Percentiles rank a stretch among this genome's conserved stretches.
These are phyloP conservation scores for Ceratobasidium sp. DNA, from an alignment of 1,284 basidiomycete genomes.

Conservation along the genomic window DNA sequence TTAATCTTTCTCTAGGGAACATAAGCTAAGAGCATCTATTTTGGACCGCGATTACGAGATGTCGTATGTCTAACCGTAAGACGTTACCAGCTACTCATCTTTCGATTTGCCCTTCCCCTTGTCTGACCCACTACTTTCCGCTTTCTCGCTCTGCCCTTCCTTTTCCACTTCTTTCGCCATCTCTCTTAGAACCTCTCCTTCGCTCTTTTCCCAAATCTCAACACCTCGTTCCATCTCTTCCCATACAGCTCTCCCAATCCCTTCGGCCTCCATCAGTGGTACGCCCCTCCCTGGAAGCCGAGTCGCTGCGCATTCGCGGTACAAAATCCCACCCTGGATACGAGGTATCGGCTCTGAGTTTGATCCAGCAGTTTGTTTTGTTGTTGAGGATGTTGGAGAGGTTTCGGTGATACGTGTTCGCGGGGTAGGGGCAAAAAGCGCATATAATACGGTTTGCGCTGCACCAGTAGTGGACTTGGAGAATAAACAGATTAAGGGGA, in stretches of 20 bases:
- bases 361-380: slow-evolving; percentile 34
- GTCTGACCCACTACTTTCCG: slow-evolving; percentile 69
- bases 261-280: slow-evolving; percentile 65
- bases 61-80: background rate
- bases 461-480: slow-evolving; percentile 69
- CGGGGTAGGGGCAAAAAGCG: slow-evolving; percentile 79
- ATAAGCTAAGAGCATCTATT: background rate
- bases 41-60: background rate
- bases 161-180: slow-evolving; percentile 33
- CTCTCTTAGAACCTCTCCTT: slow-evolving; percentile 25
- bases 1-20: no score
- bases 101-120: slow-evolving; percentile 48
- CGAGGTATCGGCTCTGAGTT: slow-evolving; percentile 61
- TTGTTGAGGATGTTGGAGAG: slow-evolving; percentile 31
- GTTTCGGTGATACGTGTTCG: slow-evolving; percentile 57
- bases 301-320: slow-evolving; percentile 75
- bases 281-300: slow-evolving; percentile 64
- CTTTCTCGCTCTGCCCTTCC: slow-evolving; percentile 58
- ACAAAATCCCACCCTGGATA: slow-evolving; percentile 77
- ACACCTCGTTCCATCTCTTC: slow-evolving; percentile 62
- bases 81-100: background rate
- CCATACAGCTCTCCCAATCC: slow-evolving; percentile 73
- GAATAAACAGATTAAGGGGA: slow-evolving; percentile 68
- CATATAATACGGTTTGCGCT: slow-evolving; percentile 72
- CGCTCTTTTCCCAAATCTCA: slow-evolving; percentile 40